Evolutionary conservation across 192 early-diverging fungal genomes (phyloP).

Genomic region (Rhizophagus sp.): DNA sequence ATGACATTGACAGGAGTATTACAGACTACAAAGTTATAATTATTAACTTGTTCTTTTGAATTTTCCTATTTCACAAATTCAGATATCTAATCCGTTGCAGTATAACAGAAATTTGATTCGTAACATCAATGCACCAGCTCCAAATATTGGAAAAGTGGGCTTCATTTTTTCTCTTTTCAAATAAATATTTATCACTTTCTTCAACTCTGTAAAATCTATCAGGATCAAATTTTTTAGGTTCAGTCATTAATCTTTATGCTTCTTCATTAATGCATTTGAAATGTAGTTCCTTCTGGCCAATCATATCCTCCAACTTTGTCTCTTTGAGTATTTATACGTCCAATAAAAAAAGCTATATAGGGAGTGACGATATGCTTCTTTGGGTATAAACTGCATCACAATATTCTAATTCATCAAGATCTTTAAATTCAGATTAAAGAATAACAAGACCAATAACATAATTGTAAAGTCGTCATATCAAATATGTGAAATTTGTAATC

Average conservation of each 20-base stretch:
- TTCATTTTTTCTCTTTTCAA: not conserved
- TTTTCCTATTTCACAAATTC: too few species aligned
- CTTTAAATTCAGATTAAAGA: too few species aligned
- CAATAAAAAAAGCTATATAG: not conserved
- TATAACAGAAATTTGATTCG: too few species aligned
- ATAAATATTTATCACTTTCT: not conserved
- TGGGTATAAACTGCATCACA: constrained; percentile 3
- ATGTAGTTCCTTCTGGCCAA: not conserved
- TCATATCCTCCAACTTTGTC: constrained; percentile 11
- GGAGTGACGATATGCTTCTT: not conserved
- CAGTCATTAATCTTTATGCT: not conserved
- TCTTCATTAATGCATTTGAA: not conserved
- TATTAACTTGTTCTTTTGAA: too few species aligned
- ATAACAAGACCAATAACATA: too few species aligned
- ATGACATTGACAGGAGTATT: too few species aligned
- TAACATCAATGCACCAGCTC: not conserved
- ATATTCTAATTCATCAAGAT: constrained; percentile 8
- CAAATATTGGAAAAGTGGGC: not conserved
- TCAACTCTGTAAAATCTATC: constrained; percentile 5
- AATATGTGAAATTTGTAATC: too few species aligned
- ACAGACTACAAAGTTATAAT: too few species aligned
- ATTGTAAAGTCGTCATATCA: too few species aligned
- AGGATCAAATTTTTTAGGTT: constrained; percentile 19
- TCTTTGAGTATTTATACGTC: not conserved
- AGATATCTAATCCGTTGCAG: too few species aligned